These are phyloP conservation scores for Nakaseomyces delphensis DNA, from an alignment of 1,139 yeast genomes.

Conservation along the genomic window DNA sequence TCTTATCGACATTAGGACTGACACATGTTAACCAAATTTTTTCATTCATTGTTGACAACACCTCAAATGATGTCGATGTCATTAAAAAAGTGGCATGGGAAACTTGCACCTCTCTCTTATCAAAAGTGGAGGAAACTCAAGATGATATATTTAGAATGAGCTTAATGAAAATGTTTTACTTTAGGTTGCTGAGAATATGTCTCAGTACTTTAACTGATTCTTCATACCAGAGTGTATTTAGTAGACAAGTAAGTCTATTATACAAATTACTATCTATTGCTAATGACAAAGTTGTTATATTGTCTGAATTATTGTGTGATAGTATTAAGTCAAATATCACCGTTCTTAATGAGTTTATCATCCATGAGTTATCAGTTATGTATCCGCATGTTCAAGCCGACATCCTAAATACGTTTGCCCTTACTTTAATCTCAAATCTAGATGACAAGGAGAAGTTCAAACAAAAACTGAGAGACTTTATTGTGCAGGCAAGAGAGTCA, in stretches of 20 bases:
- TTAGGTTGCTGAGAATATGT: neutral
- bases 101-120: neutral
- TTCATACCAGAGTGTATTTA: neutral
- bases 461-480: slow-evolving; percentile 81
- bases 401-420: neutral
- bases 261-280: neutral
- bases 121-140: neutral
- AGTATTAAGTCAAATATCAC: neutral
- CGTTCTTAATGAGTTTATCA: neutral
- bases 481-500: slow-evolving; percentile 86
- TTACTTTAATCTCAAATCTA: slow-evolving; percentile 49
- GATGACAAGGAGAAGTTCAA: slow-evolving; percentile 66
- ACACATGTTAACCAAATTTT: neutral
- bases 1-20: neutral
- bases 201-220: neutral
- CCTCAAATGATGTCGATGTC: neutral
- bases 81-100: neutral
- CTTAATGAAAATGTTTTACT: neutral
- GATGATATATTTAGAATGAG: neutral
- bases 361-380: neutral
- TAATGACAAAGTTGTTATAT: neutral
- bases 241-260: neutral
- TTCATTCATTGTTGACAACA: neutral
- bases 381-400: neutral
- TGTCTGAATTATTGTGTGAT: neutral